Percentiles rank a stretch among this genome's conserved stretches.
phyloP scores from a whole-genome alignment of 2,329 filamentous ascomycete genomes.

The Esteya vermicola region DNA sequence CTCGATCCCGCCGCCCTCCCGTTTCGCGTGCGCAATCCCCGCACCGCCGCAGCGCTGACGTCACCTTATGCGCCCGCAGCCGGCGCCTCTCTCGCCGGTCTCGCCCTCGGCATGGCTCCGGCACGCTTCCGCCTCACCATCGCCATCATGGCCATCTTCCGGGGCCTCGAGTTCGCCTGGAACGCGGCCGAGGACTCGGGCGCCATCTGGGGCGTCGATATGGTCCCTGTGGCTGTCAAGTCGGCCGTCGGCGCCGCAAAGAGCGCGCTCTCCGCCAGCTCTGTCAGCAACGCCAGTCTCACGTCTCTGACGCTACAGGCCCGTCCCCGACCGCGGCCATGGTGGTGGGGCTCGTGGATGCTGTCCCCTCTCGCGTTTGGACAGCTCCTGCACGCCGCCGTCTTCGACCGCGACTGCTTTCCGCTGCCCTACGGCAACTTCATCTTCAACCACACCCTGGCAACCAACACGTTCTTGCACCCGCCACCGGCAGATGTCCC shows the following conservation, averaged over 20 bases:
- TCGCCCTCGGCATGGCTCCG: slow-evolving; percentile 66
- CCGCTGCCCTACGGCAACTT: slow-evolving; percentile 36
- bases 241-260: slow-evolving; percentile 19
- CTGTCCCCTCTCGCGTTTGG: slow-evolving; percentile 63
- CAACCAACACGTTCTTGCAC: slow-evolving; percentile 66
- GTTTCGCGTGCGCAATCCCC: slow-evolving; percentile 73
- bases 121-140: slow-evolving; percentile 55
- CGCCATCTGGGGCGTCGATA: slow-evolving; percentile 46
- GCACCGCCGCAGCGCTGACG: slow-evolving; percentile 59
- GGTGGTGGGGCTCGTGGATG: slow-evolving; percentile 79
- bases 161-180: slow-evolving; percentile 75
- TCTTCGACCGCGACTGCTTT: slow-evolving; percentile 65
- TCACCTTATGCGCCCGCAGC: slow-evolving; percentile 75
- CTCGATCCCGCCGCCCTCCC: slow-evolving; percentile 66
- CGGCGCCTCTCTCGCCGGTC: slow-evolving; percentile 77
- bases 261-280: slow-evolving; percentile 17
- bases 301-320: slow-evolving; percentile 4
- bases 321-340: slow-evolving; percentile 46
- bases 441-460: slow-evolving; percentile 42
- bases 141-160: slow-evolving; percentile 67
- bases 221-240: slow-evolving; percentile 17
- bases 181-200: slow-evolving; percentile 67
- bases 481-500: slow-evolving; percentile 56
- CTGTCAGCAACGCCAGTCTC: not conserved
- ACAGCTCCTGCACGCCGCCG: slow-evolving; percentile 60